Conservation (phyloP, 441 rosid genomes). For the Isatis lusitanica region DNA sequence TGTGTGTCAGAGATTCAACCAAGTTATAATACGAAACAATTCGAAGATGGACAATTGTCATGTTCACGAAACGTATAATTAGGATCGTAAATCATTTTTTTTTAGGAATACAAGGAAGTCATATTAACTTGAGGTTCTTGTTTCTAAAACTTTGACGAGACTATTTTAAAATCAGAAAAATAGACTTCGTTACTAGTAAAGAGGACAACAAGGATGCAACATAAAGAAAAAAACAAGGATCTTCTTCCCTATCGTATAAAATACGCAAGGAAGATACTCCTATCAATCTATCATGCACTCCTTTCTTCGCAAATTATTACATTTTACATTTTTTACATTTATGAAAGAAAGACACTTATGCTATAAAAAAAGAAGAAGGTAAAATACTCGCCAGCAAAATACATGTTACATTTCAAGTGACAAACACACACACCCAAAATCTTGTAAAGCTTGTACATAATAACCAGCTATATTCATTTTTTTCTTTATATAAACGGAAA, state of each 20-base stretch:
- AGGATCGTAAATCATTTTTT: not conserved
- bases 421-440: slow-evolving; percentile 2
- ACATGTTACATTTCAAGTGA: slow-evolving; percentile 9
- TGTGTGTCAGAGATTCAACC: not conserved
- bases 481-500: not conserved
- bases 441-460: not conserved
- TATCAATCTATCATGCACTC: not conserved
- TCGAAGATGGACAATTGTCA: not conserved
- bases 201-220: not conserved
- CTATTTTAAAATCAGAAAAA: not conserved
- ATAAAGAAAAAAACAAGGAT: too few species aligned
- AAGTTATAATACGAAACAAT: not conserved
- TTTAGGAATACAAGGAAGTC: not conserved
- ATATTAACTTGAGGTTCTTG: not conserved
- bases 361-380: not conserved
- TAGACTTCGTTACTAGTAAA: not conserved
- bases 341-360: not conserved
- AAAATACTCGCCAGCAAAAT: not conserved
- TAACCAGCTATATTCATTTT: not conserved
- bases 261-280: not conserved
- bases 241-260: not conserved
- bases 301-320: not conserved
- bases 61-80: slow-evolving; percentile 2
- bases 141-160: slow-evolving; percentile 18
- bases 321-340: too few species aligned